phyloP scores from a whole-genome alignment of 2,329 filamentous ascomycete species.

The Hypoxylon sp. region DNA sequence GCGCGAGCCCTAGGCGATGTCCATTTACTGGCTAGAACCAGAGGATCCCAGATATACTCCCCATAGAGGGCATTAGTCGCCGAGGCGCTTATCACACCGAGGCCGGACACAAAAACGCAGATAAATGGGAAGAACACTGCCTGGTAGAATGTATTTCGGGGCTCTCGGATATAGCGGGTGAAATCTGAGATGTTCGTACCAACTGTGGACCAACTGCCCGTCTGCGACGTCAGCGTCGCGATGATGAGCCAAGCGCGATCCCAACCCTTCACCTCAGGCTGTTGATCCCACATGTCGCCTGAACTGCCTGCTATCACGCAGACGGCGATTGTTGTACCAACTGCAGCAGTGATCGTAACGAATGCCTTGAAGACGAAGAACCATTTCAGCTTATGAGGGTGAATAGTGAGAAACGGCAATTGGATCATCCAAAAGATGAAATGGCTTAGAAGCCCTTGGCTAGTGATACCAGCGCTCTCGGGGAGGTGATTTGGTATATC shows the following conservation, averaged over 20 bases:
- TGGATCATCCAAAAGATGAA: slow-evolving; percentile 51
- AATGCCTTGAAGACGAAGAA: slow-evolving; percentile 39
- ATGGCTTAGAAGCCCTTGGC: slow-evolving; percentile 31
- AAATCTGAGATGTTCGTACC: slow-evolving; percentile 44
- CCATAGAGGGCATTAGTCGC: slow-evolving; percentile 27
- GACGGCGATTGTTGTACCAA: slow-evolving; percentile 30
- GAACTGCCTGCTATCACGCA: slow-evolving; percentile 42
- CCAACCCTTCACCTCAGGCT: slow-evolving; percentile 6
- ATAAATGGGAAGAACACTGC: slow-evolving; percentile 46
- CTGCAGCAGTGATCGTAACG: slow-evolving; percentile 29
- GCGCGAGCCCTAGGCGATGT: slow-evolving; percentile 35
- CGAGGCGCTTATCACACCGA: slow-evolving; percentile 51
- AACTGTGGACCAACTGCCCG: slow-evolving; percentile 42
- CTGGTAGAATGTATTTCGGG: slow-evolving; percentile 46
- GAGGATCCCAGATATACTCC: slow-evolving; percentile 36
- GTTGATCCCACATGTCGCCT: slow-evolving; percentile 33
- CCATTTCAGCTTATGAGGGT: slow-evolving; percentile 37
- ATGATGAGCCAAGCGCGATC: slow-evolving; percentile 13
- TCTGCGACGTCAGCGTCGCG: slow-evolving; percentile 12
- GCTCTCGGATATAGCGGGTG: slow-evolving; percentile 33
- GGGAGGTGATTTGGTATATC: slow-evolving; percentile 61
- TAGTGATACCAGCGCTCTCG: slow-evolving; percentile 51
- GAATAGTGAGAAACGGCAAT: slow-evolving; percentile 31
- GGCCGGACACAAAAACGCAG: slow-evolving; percentile 49
- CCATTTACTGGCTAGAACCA: slow-evolving; percentile 34